Percentiles rank a stretch among this genome's conserved stretches.
These are phyloP conservation scores for Uronychia setigera DNA, from an alignment of 73 alveolate species.

Conservation along the genomic window DNA sequence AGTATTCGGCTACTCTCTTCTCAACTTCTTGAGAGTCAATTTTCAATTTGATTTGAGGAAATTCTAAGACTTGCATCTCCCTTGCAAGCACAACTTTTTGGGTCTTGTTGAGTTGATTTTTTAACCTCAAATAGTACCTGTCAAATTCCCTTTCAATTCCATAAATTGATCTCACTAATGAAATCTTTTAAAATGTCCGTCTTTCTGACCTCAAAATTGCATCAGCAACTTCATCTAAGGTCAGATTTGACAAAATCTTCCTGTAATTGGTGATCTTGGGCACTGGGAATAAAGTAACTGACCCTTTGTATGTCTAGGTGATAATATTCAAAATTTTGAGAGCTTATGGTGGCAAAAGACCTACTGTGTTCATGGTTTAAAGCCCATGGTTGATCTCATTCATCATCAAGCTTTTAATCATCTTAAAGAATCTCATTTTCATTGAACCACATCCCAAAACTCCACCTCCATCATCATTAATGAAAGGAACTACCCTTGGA, in stretches of 20 bases:
- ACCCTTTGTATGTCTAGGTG: constrained; percentile 60
- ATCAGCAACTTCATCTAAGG: constrained; percentile 34
- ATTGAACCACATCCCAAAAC: constrained; percentile 25
- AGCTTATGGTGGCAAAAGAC: constrained; percentile 29
- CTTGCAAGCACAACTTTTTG: background rate
- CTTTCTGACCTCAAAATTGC: constrained; percentile 43
- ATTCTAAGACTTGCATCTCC: background rate
- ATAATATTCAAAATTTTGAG: constrained; percentile 33
- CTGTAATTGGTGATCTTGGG: constrained; percentile 40
- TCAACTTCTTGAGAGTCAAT: background rate
- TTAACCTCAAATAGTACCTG: constrained; percentile 54
- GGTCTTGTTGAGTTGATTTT: constrained; percentile 3
- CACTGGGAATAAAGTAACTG: constrained; percentile 67
- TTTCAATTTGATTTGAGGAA: background rate
- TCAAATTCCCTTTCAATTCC: constrained; percentile 75
- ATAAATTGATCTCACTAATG: constrained; percentile 50
- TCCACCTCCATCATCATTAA: constrained; percentile 71
- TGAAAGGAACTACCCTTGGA: constrained; percentile 74
- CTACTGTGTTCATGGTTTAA: constrained; percentile 25
- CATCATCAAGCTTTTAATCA: constrained; percentile 35
- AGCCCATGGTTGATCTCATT: constrained; percentile 59
- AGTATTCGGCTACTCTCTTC: background rate
- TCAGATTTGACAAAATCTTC: constrained; percentile 60
- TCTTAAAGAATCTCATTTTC: constrained; percentile 20
- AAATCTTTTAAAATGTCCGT: constrained; percentile 51